Conservation (phyloP, 441 rosid species). For the Populus tomentosa region DNA sequence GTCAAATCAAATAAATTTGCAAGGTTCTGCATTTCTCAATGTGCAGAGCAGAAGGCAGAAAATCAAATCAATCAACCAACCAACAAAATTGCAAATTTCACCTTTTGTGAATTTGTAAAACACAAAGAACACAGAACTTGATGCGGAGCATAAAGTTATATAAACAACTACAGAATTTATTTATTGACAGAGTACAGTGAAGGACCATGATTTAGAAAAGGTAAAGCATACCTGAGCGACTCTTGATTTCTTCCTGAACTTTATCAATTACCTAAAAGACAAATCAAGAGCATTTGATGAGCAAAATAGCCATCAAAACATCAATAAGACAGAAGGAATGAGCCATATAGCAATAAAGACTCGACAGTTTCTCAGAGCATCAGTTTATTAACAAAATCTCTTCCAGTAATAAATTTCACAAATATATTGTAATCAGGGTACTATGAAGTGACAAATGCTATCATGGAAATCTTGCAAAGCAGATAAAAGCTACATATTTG, state of each 20-base stretch:
- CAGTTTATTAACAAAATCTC: background rate
- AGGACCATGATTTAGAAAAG: background rate
- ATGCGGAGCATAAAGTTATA: background rate
- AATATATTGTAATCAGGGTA: background rate
- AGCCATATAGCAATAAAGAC: background rate
- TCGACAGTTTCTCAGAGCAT: background rate
- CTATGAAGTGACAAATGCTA: background rate
- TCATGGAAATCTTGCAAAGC: background rate
- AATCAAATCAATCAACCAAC: background rate
- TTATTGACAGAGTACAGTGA: background rate
- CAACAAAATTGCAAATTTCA: background rate
- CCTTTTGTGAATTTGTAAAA: background rate
- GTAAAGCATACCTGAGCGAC: conserved; percentile 58
- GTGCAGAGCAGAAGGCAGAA: no score
- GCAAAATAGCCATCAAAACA: background rate
- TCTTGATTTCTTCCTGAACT: conserved; percentile 91
- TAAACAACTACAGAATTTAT: background rate
- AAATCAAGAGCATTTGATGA: conserved; percentile 16
- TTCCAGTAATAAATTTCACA: background rate
- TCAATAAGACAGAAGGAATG: background rate
- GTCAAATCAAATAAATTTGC: background rate
- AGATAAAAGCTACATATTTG: background rate
- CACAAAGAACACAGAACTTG: background rate
- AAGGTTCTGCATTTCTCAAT: background rate
- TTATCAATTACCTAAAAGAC: conserved; percentile 83